phyloP scores from a whole-genome alignment of 1,284 basidiomycete genomes.

The Pseudozyma sp. region DNA sequence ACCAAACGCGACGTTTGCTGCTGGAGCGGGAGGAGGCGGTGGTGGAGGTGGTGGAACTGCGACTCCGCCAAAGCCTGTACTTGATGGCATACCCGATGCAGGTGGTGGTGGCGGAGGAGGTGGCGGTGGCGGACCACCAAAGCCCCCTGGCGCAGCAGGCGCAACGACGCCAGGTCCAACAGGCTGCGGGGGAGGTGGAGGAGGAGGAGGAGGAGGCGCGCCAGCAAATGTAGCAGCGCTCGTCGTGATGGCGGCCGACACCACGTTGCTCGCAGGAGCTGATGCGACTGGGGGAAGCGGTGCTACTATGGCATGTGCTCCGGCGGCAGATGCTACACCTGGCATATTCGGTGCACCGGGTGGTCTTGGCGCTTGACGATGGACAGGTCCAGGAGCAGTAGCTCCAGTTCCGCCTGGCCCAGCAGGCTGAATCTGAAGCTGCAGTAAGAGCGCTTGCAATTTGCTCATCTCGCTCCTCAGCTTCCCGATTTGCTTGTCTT shows the following conservation, averaged over 20 bases:
- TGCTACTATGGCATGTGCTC: constrained; percentile 1
- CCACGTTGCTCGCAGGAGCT: background rate
- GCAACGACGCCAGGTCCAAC: background rate
- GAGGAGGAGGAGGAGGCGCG: constrained; percentile 12
- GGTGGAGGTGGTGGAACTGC: constrained; percentile 28
- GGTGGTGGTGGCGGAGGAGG: constrained; percentile 43
- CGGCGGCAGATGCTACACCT: background rate
- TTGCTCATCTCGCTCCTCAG: constrained; percentile 43
- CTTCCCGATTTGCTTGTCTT: constrained; percentile 40
- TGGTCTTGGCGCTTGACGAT: constrained; percentile 43
- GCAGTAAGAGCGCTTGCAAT: constrained; percentile 49
- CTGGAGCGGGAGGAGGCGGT: constrained; percentile 18
- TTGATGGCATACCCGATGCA: constrained; percentile 10
- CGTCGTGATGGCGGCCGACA: background rate
- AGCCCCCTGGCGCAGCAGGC: background rate
- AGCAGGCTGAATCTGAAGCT: constrained; percentile 50
- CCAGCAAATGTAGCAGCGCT: background rate
- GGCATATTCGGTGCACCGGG: constrained; percentile 27
- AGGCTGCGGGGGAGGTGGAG: constrained; percentile 18
- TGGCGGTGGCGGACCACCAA: constrained; percentile 24
- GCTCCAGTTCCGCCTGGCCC: constrained; percentile 19
- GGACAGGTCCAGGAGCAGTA: constrained; percentile 23
- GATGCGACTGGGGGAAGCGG: constrained; percentile 5
- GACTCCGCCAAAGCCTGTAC: constrained; percentile 2
- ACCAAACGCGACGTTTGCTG: background rate